phyloP scores from a whole-genome alignment of 768 basidiomycete genomes.

The Wakefieldia striispora region DNA sequence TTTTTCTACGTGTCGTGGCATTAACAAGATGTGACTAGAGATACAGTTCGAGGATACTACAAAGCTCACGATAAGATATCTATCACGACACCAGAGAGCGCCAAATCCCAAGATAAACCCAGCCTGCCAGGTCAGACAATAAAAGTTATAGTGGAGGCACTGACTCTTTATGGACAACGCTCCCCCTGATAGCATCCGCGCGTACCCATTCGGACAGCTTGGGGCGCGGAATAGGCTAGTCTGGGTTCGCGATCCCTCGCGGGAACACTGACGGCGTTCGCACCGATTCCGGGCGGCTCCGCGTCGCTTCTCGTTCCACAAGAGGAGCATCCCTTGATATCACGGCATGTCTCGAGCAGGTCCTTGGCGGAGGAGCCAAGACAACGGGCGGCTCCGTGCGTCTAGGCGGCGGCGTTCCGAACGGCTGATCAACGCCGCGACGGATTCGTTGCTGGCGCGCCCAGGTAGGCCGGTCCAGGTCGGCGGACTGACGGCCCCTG shows the following conservation, averaged over 20 bases:
- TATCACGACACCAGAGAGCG: neutral
- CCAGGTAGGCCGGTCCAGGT: conserved; percentile 46
- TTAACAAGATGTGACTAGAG: conserved; percentile 9
- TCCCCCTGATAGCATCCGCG: conserved; percentile 37
- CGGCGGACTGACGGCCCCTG: conserved; percentile 18
- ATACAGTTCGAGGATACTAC: conserved; percentile 9
- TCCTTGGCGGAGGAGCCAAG: conserved; percentile 34
- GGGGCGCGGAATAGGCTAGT: conserved; percentile 56
- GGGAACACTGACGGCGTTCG: conserved; percentile 36
- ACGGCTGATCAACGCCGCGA: conserved; percentile 60
- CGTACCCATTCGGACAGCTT: conserved; percentile 51
- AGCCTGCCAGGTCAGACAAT: conserved; percentile 1
- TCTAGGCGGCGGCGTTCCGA: conserved; percentile 31
- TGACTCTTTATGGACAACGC: conserved; percentile 20
- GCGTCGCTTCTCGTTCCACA: conserved; percentile 32
- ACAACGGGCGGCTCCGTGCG: conserved; percentile 19
- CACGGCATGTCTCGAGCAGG: conserved; percentile 23
- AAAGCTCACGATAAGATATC: neutral
- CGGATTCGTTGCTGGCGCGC: conserved; percentile 39
- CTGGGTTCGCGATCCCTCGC: conserved; percentile 41
- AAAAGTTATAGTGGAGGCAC: conserved; percentile 14
- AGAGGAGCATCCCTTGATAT: conserved; percentile 31
- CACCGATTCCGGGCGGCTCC: conserved; percentile 13
- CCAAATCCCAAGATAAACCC: conserved; percentile 3
- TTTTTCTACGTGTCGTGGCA: neutral